Conservation (phyloP, 371 early-diverging fungal species). For the Umbelopsis sp. region DNA sequence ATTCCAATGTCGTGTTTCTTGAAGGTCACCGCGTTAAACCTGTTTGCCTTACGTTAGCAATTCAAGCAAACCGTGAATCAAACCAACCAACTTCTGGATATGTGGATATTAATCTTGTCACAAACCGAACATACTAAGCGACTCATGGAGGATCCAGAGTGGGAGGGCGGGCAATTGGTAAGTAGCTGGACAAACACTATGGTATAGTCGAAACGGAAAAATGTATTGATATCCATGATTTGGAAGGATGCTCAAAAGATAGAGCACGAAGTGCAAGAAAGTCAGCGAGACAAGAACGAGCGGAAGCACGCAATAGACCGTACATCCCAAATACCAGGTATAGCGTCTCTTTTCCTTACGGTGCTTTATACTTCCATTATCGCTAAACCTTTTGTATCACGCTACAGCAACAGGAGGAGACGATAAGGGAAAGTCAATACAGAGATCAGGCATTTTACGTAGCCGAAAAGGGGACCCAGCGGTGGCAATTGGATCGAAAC, state of each 20-base stretch:
- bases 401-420: not conserved
- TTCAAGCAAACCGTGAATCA: conserved; percentile 37
- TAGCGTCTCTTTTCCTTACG: not conserved
- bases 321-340: not conserved
- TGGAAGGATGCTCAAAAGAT: not conserved
- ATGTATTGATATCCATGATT: not conserved
- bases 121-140: conserved; percentile 42
- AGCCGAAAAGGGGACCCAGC: not conserved
- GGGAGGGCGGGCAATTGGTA: conserved; percentile 25
- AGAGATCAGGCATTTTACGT: not conserved
- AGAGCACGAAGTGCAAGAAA: not conserved
- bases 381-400: not conserved
- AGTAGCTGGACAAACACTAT: not conserved
- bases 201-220: not conserved
- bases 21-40: not conserved
- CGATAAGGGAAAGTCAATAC: not conserved
- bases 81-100: conserved; percentile 39
- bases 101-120: conserved; percentile 40
- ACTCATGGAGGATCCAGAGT: conserved; percentile 36
- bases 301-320: not conserved
- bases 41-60: conserved; percentile 20
- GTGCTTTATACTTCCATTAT: not conserved
- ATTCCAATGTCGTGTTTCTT: not conserved
- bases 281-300: not conserved
- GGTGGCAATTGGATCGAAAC: not conserved